These are phyloP conservation scores for Conticribra guillardii DNA, from an alignment of 108 stramenopile species.

Conservation along the genomic window DNA sequence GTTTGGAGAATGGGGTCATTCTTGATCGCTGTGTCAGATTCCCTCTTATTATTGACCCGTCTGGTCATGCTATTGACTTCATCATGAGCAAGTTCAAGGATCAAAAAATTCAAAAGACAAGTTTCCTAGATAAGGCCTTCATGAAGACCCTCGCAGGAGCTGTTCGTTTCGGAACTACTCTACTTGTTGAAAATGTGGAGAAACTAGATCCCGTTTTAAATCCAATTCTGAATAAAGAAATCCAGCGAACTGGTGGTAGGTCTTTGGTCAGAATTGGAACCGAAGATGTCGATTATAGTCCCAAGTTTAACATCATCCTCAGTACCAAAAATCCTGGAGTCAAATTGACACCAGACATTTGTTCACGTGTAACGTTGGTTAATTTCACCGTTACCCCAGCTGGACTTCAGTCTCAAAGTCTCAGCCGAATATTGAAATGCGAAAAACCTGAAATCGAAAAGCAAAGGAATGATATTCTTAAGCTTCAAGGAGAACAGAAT, in stretches of 20 bases:
- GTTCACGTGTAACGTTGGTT: constrained; percentile 94
- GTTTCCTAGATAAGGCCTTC: constrained; percentile 97
- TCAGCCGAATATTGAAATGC: constrained; percentile 81
- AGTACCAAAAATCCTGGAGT: constrained; percentile 94
- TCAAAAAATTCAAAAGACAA: constrained; percentile 92
- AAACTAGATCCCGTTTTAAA: constrained; percentile 95
- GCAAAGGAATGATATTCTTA: constrained; percentile 80
- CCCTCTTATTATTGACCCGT: constrained; percentile 98
- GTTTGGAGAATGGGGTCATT: constrained; percentile 96
- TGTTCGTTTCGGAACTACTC: constrained; percentile 96
- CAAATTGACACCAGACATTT: constrained; percentile 94
- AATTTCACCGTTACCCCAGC: constrained; percentile 98
- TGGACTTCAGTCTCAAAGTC: constrained; percentile 90
- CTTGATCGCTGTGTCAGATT: constrained; percentile 90
- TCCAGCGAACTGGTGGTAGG: constrained; percentile 95
- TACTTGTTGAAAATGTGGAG: constrained; percentile 96
- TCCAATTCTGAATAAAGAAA: constrained; percentile 95
- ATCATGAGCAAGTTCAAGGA: constrained; percentile 86
- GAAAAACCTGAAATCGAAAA: constrained; percentile 96
- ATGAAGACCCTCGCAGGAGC: constrained; percentile 96
- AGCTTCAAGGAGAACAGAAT: constrained; percentile 94
- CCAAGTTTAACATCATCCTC: constrained; percentile 93
- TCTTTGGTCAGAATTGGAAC: constrained; percentile 94
- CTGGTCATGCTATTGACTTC: constrained; percentile 93
- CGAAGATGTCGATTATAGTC: constrained; percentile 97